Percentiles rank a stretch among this genome's conserved stretches.
Conservation (phyloP, 306 rosid genomes). For the Sicyos baderoa region DNA sequence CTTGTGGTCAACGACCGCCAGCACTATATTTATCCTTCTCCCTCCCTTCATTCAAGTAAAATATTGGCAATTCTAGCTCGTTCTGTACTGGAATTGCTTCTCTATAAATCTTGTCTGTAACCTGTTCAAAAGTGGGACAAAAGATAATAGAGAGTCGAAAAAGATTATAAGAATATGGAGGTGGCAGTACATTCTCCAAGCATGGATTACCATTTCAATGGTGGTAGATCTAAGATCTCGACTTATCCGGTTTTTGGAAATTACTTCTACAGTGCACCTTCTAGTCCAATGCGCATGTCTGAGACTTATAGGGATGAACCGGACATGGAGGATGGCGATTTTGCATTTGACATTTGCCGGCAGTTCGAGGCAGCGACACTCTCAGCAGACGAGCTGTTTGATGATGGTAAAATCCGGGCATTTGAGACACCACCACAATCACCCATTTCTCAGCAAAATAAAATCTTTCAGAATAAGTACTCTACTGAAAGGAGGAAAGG, state of each 20-base stretch:
- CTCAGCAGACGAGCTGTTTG: conserved; percentile 78
- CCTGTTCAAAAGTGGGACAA: conserved; percentile 3
- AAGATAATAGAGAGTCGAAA: background rate
- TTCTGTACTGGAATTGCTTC: conserved; percentile 12
- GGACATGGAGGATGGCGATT: conserved; percentile 26
- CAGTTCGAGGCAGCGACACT: conserved; percentile 38
- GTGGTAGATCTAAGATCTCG: conserved; percentile 26
- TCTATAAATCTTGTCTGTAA: background rate
- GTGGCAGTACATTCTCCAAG: conserved; percentile 35
- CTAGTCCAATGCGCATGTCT: conserved; percentile 56
- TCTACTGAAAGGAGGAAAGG: conserved; percentile 31
- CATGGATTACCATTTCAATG: conserved; percentile 47
- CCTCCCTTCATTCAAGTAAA: background rate
- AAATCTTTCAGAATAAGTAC: conserved; percentile 26
- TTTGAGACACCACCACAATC: conserved; percentile 25
- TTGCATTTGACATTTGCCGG: conserved; percentile 46
- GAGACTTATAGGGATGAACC: conserved; percentile 26
- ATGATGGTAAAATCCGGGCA: conserved; percentile 59
- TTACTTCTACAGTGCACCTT: conserved; percentile 58
- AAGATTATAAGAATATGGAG: conserved; percentile 35
- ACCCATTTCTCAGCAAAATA: conserved; percentile 26
- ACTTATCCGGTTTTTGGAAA: conserved; percentile 52
- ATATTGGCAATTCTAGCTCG: conserved; percentile 5
- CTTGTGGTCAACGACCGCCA: conserved; percentile 9
- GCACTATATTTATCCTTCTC: conserved; percentile 2